Evolutionary conservation across 306 rosid genomes (phyloP).

Genomic region (Gillenia trifoliata): DNA sequence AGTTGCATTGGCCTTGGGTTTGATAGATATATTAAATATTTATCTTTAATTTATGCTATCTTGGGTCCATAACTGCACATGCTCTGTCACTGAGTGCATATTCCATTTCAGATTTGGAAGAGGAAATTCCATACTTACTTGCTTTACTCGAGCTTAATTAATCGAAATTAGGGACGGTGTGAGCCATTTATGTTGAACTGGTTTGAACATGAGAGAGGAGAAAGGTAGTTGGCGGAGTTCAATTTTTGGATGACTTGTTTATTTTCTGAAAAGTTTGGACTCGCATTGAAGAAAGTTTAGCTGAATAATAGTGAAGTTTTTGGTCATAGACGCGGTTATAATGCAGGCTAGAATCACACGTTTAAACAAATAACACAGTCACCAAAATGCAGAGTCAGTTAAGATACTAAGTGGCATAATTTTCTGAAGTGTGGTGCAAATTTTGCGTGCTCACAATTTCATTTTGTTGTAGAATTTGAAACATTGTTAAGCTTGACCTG

Average conservation of each 20-base stretch:
- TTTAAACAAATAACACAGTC: neutral
- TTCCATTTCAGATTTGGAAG: constrained; percentile 11
- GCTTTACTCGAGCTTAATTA: neutral
- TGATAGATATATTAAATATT: constrained; percentile 15
- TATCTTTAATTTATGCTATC: constrained; percentile 16
- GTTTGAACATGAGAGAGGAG: neutral
- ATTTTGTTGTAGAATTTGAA: too few species aligned
- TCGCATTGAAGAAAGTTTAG: neutral
- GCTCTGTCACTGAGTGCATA: constrained; percentile 16
- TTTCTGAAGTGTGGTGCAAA: neutral
- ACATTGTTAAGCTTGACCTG: neutral
- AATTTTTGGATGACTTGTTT: neutral
- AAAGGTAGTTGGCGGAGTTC: neutral
- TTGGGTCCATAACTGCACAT: constrained; percentile 28
- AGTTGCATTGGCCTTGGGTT: constrained; percentile 23
- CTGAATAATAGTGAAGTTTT: neutral
- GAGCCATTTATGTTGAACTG: neutral
- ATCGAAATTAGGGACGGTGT: neutral
- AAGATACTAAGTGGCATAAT: neutral
- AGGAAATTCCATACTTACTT: neutral
- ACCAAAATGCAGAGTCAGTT: neutral
- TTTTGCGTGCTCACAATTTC: too few species aligned
- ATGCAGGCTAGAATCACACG: neutral
- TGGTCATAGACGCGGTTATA: neutral
- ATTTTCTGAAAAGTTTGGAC: neutral